Base-by-base conservation (phyloP, 1,284 basidiomycete species). In the Moniliella sp. region DNA sequence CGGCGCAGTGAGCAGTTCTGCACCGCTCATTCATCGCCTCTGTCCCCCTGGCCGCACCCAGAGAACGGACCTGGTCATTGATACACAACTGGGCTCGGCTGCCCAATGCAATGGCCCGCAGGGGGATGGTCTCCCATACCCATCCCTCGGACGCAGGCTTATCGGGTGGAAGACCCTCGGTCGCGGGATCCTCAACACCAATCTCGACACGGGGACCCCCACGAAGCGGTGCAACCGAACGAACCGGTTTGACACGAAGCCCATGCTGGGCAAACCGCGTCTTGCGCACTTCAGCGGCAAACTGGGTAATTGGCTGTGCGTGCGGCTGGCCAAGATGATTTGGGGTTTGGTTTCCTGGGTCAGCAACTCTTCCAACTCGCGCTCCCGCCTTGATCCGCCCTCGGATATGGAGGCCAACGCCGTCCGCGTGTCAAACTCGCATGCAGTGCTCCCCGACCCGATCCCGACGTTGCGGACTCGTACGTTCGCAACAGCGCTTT, bases 81-180 rank as follows among this genome's bases (percentile, higher is more conserved):
- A 97, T 82, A 59, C 88, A 97, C 12, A 94, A 69, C 51, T 91
- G 84, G 54, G 76, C 79, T 19, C 88, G 70, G n/a, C 81, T 83
- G 1, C 78, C 88, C 2, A 97, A 68, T 26, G 45, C 34, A 43
- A 53, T 19, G 27, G 51, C 34, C 15, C 47, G 43, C 17, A 48
- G 32, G 3, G 46, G 34, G 8, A n/a, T n/a, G n/a, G n/a, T n/a
- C n/a, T n/a, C n/a, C n/a, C n/a, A n/a, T n/a, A n/a, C n/a, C n/a
- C n/a, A n/a, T n/a, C 33, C 30, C 5, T 36, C 28, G 2, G 33
- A 13, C 18, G 18, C 21, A 9, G 15, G 17, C 18, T 18, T 14
- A 9, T 26, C 25, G n/a, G n/a, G n/a, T n/a, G n/a, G n/a, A n/a
- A n/a, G n/a, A 10, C 17, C 32, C 4, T 16, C 18, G 4, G 27